Percentiles rank a stretch among this genome's conserved stretches.
Evolutionary conservation across 805 yeast genomes (phyloP).

Genomic region (Candida chauliodis): DNA sequence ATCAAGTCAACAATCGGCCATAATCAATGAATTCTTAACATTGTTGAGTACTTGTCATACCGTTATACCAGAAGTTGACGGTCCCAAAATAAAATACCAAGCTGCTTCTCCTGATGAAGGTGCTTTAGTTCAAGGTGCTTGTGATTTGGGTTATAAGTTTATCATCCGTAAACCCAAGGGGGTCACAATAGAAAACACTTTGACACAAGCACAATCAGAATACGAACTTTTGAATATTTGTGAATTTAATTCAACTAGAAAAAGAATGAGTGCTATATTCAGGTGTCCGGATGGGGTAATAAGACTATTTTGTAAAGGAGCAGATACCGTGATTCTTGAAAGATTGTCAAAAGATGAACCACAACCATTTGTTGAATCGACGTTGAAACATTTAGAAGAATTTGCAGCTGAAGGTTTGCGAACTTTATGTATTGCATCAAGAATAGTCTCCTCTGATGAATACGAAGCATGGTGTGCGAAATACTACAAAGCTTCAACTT

Average conservation of each 20-base stretch:
- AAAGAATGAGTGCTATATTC: slow-evolving; percentile 94
- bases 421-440: slow-evolving; percentile 87
- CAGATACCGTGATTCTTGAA: slow-evolving; percentile 92
- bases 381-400: slow-evolving; percentile 85
- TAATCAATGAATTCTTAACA: slow-evolving; percentile 73
- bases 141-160: slow-evolving; percentile 80
- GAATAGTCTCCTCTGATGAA: slow-evolving; percentile 76
- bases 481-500: slow-evolving; percentile 78
- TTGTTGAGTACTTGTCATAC: slow-evolving; percentile 93
- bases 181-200: slow-evolving; percentile 57
- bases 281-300: slow-evolving; percentile 92
- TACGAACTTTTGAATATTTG: slow-evolving; percentile 86
- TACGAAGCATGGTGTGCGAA: slow-evolving; percentile 63
- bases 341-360: slow-evolving; percentile 58
- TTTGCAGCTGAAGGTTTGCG: slow-evolving; percentile 96
- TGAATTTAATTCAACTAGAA: slow-evolving; percentile 95
- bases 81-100: slow-evolving; percentile 79
- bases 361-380: slow-evolving; percentile 79
- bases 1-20: slow-evolving; percentile 42
- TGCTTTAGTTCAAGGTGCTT: slow-evolving; percentile 96
- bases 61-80: slow-evolving; percentile 83
- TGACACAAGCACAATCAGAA: slow-evolving; percentile 44
- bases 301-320: slow-evolving; percentile 90
- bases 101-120: slow-evolving; percentile 99
- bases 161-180: slow-evolving; percentile 80